phyloP scores from a whole-genome alignment of 768 basidiomycete species.

The Ramaria rubella region DNA sequence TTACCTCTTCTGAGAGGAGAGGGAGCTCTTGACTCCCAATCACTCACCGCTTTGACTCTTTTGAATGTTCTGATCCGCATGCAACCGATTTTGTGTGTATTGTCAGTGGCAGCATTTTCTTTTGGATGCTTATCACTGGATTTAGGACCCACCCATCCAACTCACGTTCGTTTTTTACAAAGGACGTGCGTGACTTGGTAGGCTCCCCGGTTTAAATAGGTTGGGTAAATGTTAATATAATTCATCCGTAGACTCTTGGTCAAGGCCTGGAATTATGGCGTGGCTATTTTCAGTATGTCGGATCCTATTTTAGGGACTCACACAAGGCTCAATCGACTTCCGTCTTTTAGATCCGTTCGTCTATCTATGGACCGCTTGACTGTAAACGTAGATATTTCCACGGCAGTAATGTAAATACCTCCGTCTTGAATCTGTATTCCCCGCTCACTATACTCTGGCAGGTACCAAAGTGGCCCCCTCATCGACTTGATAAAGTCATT shows the following conservation, averaged over 20 bases:
- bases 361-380: constrained; percentile 58
- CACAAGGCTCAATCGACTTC: too few relatives aligned
- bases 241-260: constrained; percentile 34
- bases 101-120: neutral
- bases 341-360: constrained; percentile 56
- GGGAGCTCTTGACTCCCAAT: neutral
- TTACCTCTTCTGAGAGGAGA: neutral
- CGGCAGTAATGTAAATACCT: constrained; percentile 57
- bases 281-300: constrained; percentile 62
- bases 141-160: constrained; percentile 54
- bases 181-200: constrained; percentile 37
- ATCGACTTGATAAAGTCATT: constrained; percentile 32
- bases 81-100: constrained; percentile 49
- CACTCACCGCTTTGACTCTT: neutral
- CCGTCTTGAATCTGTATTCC: too few relatives aligned
- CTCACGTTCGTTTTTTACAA: constrained; percentile 66
- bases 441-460: too few relatives aligned
- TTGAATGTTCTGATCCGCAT: constrained; percentile 66
- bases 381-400: constrained; percentile 72
- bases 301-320: too few relatives aligned
- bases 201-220: neutral
- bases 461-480: constrained; percentile 57
- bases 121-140: neutral
- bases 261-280: constrained; percentile 66
- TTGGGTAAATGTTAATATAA: neutral